Evolutionary conservation across 805 yeast genomes (phyloP), one percentile per base, ranked within the genome.

Genomic region (Metschnikowia lachancei): DNA sequence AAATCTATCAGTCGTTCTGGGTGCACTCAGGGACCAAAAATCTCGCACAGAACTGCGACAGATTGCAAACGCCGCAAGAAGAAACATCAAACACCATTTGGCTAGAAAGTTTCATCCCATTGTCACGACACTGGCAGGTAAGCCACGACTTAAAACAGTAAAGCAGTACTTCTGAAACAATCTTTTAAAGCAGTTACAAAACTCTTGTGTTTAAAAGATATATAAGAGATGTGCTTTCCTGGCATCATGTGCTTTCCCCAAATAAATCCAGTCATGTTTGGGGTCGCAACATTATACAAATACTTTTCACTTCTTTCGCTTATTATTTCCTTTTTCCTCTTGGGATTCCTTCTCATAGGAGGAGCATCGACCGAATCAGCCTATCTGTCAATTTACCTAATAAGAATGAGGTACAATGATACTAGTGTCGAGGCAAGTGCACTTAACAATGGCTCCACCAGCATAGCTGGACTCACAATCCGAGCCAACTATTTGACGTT

Each of bases 281-380:
- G 53, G 16, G 30, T 55, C 20, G 39, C 46, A 6, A 20, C 48
- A 1, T 3, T 55, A 17, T 31, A 43, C 45, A 51, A 41, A 35
- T 48, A 39, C 42, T 49, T 52, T 43, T 46, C 54, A 19, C 51
- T 54, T 16, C 32, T 73, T 0, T 53, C 77, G 3, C 67, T 78
- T 30, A 63, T 82, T 50, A 74, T 81, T 16, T 58, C 77, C 1
- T 65, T 75, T 2, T 74, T 81, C 47, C 61, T 84, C 5, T 61
- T 82, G 16, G 69, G 80, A 1, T 83, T 81, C 59, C 63, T 83
- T 5, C 62, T 83, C 11, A 57, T 81, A 5, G 85, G 89, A 2
- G 80, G 85, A 44, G 70, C 76, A 17, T 66, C 66, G 16, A 46
- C 68, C 0, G 49, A 65, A 4, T 36, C 64, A 0, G 62, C 73